Evolutionary conservation across 2,329 filamentous ascomycete species (phyloP).

Genomic region (Claviceps maximensis): DNA sequence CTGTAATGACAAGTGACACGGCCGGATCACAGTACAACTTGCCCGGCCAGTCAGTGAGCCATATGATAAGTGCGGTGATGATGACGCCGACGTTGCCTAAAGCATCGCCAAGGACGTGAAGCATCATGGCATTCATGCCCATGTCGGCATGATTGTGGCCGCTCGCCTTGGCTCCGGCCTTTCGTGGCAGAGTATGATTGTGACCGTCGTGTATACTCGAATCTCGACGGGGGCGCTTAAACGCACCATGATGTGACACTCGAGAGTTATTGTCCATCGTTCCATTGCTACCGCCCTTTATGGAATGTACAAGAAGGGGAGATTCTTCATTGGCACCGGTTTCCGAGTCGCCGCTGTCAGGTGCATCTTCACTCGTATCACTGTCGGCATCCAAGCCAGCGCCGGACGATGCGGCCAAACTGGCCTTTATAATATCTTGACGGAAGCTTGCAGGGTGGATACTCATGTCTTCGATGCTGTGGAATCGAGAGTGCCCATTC

Average conservation of each 20-base stretch:
- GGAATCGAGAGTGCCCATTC: slow-evolving; percentile 44
- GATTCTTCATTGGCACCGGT: slow-evolving; percentile 30
- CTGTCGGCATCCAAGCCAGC: slow-evolving; percentile 42
- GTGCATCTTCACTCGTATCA: slow-evolving; percentile 35
- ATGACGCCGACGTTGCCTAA: slow-evolving; percentile 82
- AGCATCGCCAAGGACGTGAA: slow-evolving; percentile 69
- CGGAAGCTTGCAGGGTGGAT: slow-evolving; percentile 84
- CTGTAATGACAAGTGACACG: slow-evolving; percentile 87
- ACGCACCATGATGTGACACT: slow-evolving; percentile 7
- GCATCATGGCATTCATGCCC: slow-evolving; percentile 82
- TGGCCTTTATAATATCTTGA: slow-evolving; percentile 84
- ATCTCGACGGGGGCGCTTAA: slow-evolving; percentile 25
- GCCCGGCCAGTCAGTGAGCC: slow-evolving; percentile 71
- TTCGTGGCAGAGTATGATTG: slow-evolving; percentile 66
- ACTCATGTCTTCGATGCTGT: slow-evolving; percentile 59
- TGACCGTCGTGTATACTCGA: slow-evolving; percentile 55
- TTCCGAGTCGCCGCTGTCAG: slow-evolving; percentile 28
- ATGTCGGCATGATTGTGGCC: slow-evolving; percentile 76
- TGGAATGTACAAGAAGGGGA: slow-evolving; percentile 27
- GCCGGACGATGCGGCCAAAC: slow-evolving; percentile 37
- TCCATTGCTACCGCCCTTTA: slow-evolving; percentile 18
- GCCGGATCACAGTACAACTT: slow-evolving; percentile 81
- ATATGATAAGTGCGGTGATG: slow-evolving; percentile 72
- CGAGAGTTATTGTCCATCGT: slow-evolving; percentile 15
- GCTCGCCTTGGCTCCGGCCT: slow-evolving; percentile 45